phyloP scores from a whole-genome alignment of 1,139 yeast species.

The Kurtzmaniella quercitrusa region DNA sequence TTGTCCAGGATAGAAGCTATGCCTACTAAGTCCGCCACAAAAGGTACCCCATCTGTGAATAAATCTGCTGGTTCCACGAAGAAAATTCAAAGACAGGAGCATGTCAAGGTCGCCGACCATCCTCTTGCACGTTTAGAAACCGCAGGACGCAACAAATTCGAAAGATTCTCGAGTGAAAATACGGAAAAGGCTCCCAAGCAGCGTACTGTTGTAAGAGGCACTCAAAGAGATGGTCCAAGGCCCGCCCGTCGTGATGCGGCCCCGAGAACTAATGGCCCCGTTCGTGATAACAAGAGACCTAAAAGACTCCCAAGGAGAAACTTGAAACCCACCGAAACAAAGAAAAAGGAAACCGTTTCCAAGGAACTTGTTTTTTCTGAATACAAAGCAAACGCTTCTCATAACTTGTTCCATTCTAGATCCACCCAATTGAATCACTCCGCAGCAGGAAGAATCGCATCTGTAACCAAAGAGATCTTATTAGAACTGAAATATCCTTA shows the following conservation, averaged over 20 bases:
- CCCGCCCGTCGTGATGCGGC: not conserved
- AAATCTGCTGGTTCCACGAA: not conserved
- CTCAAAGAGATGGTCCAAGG: not conserved
- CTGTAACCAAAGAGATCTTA: slow-evolving; percentile 38
- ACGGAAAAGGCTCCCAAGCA: slow-evolving; percentile 7
- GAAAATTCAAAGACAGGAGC: slow-evolving; percentile 6
- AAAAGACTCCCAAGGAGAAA: not conserved
- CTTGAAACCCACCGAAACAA: not conserved
- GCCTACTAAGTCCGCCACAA: slow-evolving; percentile 6
- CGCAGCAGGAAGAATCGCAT: slow-evolving; percentile 36
- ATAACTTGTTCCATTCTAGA: slow-evolving; percentile 7
- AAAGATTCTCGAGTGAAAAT: not conserved
- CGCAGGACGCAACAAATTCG: slow-evolving; percentile 6
- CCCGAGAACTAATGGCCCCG: not conserved
- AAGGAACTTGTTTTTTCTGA: slow-evolving; percentile 5
- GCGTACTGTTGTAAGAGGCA: slow-evolving; percentile 5
- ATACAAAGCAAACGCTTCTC: slow-evolving; percentile 4
- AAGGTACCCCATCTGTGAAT: slow-evolving; percentile 1
- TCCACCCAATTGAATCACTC: slow-evolving; percentile 7
- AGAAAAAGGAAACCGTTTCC: slow-evolving; percentile 1
- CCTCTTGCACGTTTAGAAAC: slow-evolving; percentile 15
- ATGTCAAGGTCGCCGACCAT: slow-evolving; percentile 18
- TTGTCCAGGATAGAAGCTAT: slow-evolving; percentile 31
- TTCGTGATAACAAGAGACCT: not conserved
- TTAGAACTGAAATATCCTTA: slow-evolving; percentile 42